Evolutionary conservation across 2,329 filamentous ascomycete genomes (phyloP), one percentile per base, ranked within the genome.

Genomic region (Talaromyces islandicus): DNA sequence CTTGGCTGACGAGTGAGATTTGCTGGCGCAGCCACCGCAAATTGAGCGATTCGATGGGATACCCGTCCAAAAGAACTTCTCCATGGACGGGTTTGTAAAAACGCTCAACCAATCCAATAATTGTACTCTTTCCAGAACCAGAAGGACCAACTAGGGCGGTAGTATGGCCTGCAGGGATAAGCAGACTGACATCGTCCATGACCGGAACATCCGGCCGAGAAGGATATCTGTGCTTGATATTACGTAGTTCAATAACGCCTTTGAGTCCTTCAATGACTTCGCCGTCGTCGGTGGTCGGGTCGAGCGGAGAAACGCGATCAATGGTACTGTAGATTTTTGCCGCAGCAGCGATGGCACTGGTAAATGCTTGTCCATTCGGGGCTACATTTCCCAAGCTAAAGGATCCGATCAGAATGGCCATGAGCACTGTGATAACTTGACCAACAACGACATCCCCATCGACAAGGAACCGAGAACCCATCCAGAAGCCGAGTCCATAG

Each of bases 81-180:
- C 94, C 94, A 32, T 84, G 84, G 35, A 97, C 90, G 0, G 93
- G 93, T 60, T 92, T 86, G 72, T 99, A 99, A 73, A 97, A 97
- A 21, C 94, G 86, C 76, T 97, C 93, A 1, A 97, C 87, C 21
- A 99, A 81, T 14, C 93, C 93, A 30, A 97, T 89, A 63, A 97
- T 92, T 0, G 94, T 97, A 68, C 89, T 93, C 77, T 97, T 99
- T 54, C 94, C 94, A 46, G 90, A 95, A 11, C 93, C 94, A 11
- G 93, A 97, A 0, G 93, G 91, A 60, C 94, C 94, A 6, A 99
- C 94, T 0, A 96, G 78, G 1, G 92, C 92, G 0, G 91, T 93
- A 25, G 88, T 90, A 77, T 93, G 92, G 27, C 90, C 90, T 3
- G 79, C 75, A 1, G 78, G 77, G 4, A 82, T 71, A 2, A 71